Evolutionary conservation across 129 eudicot species (phyloP), one percentile per base, ranked within the genome.

Genomic region (Erigeron canadensis): DNA sequence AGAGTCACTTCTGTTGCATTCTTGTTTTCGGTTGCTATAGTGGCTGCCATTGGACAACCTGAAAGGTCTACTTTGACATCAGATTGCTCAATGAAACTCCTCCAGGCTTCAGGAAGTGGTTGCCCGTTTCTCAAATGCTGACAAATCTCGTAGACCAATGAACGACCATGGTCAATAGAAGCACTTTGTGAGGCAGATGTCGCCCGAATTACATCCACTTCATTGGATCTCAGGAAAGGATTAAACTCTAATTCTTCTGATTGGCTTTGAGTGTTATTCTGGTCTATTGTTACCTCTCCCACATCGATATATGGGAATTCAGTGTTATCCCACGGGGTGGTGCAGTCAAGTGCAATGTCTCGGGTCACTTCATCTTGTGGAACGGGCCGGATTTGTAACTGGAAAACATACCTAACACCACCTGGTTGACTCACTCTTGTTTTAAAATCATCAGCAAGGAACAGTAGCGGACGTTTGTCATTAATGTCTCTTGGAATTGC

Each of bases 141-240:
- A 80, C 96, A 90, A 19, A 90, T 90, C 70, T 85, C 91, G 16
- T 90, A 90, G 44, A 90, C 67, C 64, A 90, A 56, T 40, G 96
- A 90, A 75, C 96, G 96, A 10, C 96, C 96, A 42, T 90, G 96
- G 73, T 90, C 96, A 11, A 90, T 87, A 21, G 96, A 90, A 57
- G 96, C 95, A 60, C 96, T 90, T 65, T 87, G 89, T 19, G 96
- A 76, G 60, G 88, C 84, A 60, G 96, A 87, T 22, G 84, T 87
- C 44, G 96, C 96, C 5, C 85, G 79, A 23, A 85, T 76, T 7
- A 90, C 84, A 75, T 90, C 96, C 56, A 90, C 72, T 67, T 90
- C 96, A 34, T 72, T 83, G 73, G 81, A 83, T 61, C 88, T 84
- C 7, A 87, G 78, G 47, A 87, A 90, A 15, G 96, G 96, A 65